Percentiles rank a stretch among this genome's conserved stretches.
phyloP scores from a whole-genome alignment of 768 basidiomycete genomes.

The Lactifluus echinatus region DNA sequence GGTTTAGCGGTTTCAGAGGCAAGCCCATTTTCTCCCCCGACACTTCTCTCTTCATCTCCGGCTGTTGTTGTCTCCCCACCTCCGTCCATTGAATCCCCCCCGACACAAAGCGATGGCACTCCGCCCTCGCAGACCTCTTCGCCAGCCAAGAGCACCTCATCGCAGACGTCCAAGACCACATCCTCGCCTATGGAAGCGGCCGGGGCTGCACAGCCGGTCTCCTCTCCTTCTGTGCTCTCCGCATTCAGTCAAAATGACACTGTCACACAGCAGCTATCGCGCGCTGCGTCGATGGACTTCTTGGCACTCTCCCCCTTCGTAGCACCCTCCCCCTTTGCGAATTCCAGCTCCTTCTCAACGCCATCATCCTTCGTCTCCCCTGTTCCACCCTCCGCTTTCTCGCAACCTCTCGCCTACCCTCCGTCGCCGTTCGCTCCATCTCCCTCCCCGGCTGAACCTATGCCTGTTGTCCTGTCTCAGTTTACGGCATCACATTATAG shows the following conservation, averaged over 20 bases:
- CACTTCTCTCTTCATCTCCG: background rate
- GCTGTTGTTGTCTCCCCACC: background rate
- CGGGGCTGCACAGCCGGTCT: background rate
- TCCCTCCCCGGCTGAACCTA: background rate
- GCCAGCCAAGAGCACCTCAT: background rate
- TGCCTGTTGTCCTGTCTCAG: conserved; percentile 1
- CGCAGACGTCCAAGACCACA: background rate
- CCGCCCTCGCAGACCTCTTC: background rate
- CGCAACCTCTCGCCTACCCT: conserved; percentile 7
- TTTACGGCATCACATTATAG: background rate
- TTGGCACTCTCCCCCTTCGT: conserved; percentile 14
- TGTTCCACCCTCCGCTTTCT: background rate
- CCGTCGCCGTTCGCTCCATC: conserved; percentile 14
- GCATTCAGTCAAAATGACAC: conserved; percentile 5
- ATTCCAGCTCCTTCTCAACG: background rate
- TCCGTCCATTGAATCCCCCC: background rate
- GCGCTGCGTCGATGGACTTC: conserved; percentile 9
- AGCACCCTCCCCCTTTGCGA: background rate
- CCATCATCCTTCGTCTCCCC: conserved; percentile 12
- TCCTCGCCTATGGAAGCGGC: background rate
- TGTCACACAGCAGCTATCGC: conserved; percentile 1
- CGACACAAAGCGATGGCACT: background rate
- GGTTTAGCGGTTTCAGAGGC: background rate
- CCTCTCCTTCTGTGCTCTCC: conserved; percentile 10
- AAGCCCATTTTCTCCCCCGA: background rate